Percentiles rank a stretch among this genome's conserved stretches.
These are phyloP conservation scores for Phytophthora idaei DNA, from an alignment of 352 stramenopile genomes.

Conservation along the genomic window DNA sequence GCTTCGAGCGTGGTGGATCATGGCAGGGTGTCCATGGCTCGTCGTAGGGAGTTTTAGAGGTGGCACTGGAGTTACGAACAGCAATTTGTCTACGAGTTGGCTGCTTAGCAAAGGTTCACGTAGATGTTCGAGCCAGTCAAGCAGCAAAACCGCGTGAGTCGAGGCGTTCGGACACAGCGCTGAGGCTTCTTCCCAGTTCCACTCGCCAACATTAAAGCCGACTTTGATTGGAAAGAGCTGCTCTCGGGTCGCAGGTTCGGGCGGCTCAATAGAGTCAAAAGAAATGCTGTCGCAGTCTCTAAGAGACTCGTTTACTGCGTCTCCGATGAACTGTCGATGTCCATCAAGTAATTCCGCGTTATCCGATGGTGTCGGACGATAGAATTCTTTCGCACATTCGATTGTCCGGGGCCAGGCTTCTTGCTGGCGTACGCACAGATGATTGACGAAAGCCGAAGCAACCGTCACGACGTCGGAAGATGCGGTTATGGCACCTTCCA, in stretches of 20 bases:
- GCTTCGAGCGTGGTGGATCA: constrained; percentile 26
- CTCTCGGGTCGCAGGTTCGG: constrained; percentile 24
- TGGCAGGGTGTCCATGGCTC: background rate
- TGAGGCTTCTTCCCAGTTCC: constrained; percentile 59
- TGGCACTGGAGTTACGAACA: constrained; percentile 23
- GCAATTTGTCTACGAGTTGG: constrained; percentile 40
- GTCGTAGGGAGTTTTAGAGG: constrained; percentile 23
- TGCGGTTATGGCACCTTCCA: constrained; percentile 43
- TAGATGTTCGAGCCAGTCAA: constrained; percentile 86
- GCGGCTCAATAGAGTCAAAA: constrained; percentile 40
- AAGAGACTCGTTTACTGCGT: constrained; percentile 19
- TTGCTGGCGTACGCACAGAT: constrained; percentile 38
- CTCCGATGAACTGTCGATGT: constrained; percentile 38
- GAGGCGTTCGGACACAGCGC: constrained; percentile 29
- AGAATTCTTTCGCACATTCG: constrained; percentile 31
- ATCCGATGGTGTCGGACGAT: constrained; percentile 7
- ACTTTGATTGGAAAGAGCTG: constrained; percentile 71
- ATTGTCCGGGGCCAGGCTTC: constrained; percentile 37
- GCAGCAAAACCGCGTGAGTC: constrained; percentile 54
- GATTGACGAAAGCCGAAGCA: constrained; percentile 27
- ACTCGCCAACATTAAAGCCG: constrained; percentile 76
- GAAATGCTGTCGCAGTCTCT: constrained; percentile 3
- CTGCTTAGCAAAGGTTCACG: constrained; percentile 53
- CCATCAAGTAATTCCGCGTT: constrained; percentile 28
- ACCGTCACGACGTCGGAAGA: constrained; percentile 21